Percentiles rank a stretch among this genome's conserved stretches.
These are phyloP conservation scores for Cryptococcus hybrid DNA, from an alignment of 1,284 basidiomycete genomes.

Conservation along the genomic window DNA sequence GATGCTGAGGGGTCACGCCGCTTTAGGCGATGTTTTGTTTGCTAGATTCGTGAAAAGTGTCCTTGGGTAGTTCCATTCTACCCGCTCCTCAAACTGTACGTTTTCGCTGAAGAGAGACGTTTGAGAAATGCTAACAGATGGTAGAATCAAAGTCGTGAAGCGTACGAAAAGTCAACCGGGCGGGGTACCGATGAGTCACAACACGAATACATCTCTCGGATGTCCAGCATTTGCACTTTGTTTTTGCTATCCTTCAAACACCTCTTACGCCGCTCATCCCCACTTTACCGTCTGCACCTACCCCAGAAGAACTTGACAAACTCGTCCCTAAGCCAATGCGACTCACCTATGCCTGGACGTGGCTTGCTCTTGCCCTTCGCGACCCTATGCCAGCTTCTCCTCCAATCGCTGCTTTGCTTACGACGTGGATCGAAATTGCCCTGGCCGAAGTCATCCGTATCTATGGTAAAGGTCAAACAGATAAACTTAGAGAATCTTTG, in stretches of 20 bases:
- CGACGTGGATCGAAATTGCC: constrained; percentile 70
- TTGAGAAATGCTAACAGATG: not conserved
- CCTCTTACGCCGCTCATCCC: constrained; percentile 41
- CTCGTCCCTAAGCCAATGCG: constrained; percentile 60
- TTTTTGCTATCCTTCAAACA: constrained; percentile 75
- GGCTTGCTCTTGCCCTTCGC: constrained; percentile 52
- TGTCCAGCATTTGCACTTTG: constrained; percentile 79
- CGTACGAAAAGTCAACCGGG: constrained; percentile 68
- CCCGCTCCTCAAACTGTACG: constrained; percentile 41
- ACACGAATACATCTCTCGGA: constrained; percentile 69
- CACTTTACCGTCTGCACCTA: constrained; percentile 30
- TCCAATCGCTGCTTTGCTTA: constrained; percentile 39
- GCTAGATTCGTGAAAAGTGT: constrained; percentile 78
- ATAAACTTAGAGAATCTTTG: constrained; percentile 68
- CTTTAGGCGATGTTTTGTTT: constrained; percentile 74
- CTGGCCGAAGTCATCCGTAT: constrained; percentile 61
- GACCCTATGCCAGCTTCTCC: constrained; percentile 34
- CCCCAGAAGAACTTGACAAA: constrained; percentile 53
- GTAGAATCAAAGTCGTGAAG: constrained; percentile 55
- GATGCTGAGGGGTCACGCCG: constrained; percentile 57
- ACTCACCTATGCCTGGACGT: constrained; percentile 63
- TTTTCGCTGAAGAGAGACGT: constrained; percentile 1
- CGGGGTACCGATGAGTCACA: constrained; percentile 55
- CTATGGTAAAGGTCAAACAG: constrained; percentile 71
- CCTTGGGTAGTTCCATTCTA: constrained; percentile 56